These are phyloP conservation scores for Candida sojae DNA, from an alignment of 1,139 yeast species.

Conservation along the genomic window DNA sequence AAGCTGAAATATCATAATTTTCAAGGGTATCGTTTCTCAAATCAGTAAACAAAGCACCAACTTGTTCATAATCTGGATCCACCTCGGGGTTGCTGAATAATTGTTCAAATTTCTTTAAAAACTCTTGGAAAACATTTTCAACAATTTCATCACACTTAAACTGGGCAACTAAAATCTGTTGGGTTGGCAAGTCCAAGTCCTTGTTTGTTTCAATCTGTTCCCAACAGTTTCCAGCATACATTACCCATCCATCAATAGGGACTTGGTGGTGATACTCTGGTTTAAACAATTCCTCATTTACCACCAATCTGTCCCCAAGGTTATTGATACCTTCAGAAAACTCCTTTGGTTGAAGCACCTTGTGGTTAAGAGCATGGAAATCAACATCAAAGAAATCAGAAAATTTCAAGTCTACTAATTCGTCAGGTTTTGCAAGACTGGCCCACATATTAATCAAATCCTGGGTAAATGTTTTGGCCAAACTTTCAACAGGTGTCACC, in stretches of 20 bases:
- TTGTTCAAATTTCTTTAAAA: slow-evolving; percentile 36
- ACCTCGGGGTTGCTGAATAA: slow-evolving; percentile 17
- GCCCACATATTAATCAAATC: slow-evolving; percentile 83
- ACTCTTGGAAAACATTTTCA: slow-evolving; percentile 48
- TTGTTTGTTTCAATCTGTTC: slow-evolving; percentile 89
- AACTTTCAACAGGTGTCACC: slow-evolving; percentile 74
- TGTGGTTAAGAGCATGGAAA: slow-evolving; percentile 84
- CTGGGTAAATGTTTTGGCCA: slow-evolving; percentile 64
- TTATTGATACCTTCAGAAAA: slow-evolving; percentile 63
- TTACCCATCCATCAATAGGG: slow-evolving; percentile 95
- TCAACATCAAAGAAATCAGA: slow-evolving; percentile 82
- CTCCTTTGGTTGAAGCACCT: slow-evolving; percentile 73
- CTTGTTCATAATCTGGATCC: slow-evolving; percentile 31
- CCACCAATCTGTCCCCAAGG: slow-evolving; percentile 62
- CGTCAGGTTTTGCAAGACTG: slow-evolving; percentile 70
- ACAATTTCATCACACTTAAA: slow-evolving; percentile 93
- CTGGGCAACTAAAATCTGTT: slow-evolving; percentile 90
- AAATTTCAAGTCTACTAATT: slow-evolving; percentile 52
- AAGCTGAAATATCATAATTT: slow-evolving; percentile 66
- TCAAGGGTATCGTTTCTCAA: slow-evolving; percentile 49
- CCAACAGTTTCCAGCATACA: slow-evolving; percentile 93
- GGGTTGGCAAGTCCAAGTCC: slow-evolving; percentile 94
- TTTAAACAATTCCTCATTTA: slow-evolving; percentile 52
- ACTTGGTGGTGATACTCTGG: slow-evolving; percentile 78
- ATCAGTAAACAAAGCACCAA: slow-evolving; percentile 43